These are phyloP conservation scores for Pythium apleroticum DNA, from an alignment of 352 stramenopile genomes.

Conservation along the genomic window DNA sequence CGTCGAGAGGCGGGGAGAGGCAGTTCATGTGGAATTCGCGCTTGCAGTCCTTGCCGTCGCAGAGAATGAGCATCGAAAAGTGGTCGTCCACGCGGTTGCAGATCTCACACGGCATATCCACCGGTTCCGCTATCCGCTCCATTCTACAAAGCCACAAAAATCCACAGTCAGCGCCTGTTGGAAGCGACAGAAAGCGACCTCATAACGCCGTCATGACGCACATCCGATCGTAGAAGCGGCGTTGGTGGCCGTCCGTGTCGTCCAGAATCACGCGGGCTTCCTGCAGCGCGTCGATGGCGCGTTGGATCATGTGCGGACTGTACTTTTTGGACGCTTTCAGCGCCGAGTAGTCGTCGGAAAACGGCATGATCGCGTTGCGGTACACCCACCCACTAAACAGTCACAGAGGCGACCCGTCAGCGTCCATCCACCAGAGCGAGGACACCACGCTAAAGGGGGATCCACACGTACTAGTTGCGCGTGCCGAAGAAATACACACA, in stretches of 20 bases:
- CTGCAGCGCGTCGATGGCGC: slow-evolving; percentile 47
- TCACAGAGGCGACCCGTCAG: background rate
- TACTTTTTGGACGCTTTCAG: slow-evolving; percentile 73
- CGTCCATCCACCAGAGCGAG: slow-evolving; percentile 1
- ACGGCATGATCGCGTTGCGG: slow-evolving; percentile 68
- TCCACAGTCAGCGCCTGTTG: background rate
- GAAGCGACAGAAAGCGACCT: background rate
- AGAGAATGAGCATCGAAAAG: slow-evolving; percentile 83
- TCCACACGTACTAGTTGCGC: slow-evolving; percentile 76
- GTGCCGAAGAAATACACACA: slow-evolving; percentile 89
- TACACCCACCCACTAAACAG: slow-evolving; percentile 69
- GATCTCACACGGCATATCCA: slow-evolving; percentile 82
- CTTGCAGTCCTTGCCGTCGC: slow-evolving; percentile 78
- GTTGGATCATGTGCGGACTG: slow-evolving; percentile 62
- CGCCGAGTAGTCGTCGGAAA: slow-evolving; percentile 59
- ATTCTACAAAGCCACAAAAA: slow-evolving; percentile 45
- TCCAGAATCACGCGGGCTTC: slow-evolving; percentile 71
- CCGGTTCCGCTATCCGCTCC: slow-evolving; percentile 53
- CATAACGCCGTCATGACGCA: slow-evolving; percentile 32
- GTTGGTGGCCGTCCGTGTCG: slow-evolving; percentile 49
- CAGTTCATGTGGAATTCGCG: slow-evolving; percentile 89
- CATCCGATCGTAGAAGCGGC: slow-evolving; percentile 81
- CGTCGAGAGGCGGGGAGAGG: slow-evolving; percentile 57
- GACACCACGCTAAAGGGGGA: background rate
- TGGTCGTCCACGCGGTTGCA: slow-evolving; percentile 83